A percentile compares a stretch with the other conserved stretches of the same genome.
These are phyloP conservation scores for Elongisporangium prolatum DNA, from an alignment of 352 stramenopile genomes.

Conservation along the genomic window DNA sequence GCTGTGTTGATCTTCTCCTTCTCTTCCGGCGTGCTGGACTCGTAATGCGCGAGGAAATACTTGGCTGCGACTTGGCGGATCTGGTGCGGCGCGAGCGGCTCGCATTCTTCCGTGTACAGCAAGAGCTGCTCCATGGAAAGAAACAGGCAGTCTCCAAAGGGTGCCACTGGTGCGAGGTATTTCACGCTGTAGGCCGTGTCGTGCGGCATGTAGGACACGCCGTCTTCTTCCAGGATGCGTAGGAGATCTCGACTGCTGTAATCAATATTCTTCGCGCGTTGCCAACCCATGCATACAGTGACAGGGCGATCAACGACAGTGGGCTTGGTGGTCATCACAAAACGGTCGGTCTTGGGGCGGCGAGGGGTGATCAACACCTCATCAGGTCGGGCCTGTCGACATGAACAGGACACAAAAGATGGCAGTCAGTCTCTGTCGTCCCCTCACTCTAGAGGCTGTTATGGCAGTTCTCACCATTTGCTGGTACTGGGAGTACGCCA, in stretches of 20 bases:
- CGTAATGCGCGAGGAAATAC: constrained; percentile 74
- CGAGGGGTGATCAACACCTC: constrained; percentile 63
- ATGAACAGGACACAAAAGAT: constrained; percentile 4
- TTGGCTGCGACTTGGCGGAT: constrained; percentile 75
- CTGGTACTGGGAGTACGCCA: constrained; percentile 84
- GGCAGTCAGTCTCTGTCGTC: neutral
- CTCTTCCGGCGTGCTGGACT: constrained; percentile 45
- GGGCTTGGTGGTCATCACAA: constrained; percentile 55
- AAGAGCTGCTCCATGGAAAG: constrained; percentile 85
- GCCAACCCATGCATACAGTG: constrained; percentile 85
- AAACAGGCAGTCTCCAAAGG: constrained; percentile 85
- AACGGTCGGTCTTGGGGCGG: constrained; percentile 36
- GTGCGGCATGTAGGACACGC: constrained; percentile 81
- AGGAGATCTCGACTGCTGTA: constrained; percentile 68
- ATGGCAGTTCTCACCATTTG: constrained; percentile 40
- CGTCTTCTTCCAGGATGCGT: constrained; percentile 76
- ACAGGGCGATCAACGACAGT: constrained; percentile 65
- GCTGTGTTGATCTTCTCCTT: constrained; percentile 76
- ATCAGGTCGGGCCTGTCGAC: constrained; percentile 39
- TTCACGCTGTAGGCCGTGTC: constrained; percentile 87
- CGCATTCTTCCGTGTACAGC: constrained; percentile 81
- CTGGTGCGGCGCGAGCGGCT: constrained; percentile 56
- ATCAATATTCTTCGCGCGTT: constrained; percentile 71
- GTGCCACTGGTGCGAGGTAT: constrained; percentile 75
- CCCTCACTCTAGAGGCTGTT: neutral